Conservation (phyloP, 371 early-diverging fungal species). For the Actinomucor elegans region DNA sequence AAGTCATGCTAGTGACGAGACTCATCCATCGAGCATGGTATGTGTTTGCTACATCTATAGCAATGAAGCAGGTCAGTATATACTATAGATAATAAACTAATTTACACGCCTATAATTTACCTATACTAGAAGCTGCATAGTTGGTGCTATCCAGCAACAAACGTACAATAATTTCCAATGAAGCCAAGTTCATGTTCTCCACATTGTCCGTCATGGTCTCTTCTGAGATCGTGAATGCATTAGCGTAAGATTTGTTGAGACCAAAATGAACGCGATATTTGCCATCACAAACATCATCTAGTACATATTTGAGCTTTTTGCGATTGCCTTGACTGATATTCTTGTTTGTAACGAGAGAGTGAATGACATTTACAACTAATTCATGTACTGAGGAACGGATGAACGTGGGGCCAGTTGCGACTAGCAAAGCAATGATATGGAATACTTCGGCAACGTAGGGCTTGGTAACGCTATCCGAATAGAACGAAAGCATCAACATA, state of each 20-base stretch:
- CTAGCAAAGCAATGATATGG: constrained; percentile 75
- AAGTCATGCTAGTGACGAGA: constrained; percentile 84
- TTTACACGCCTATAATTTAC: constrained; percentile 46
- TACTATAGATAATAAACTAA: background rate
- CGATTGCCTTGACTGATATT: constrained; percentile 53
- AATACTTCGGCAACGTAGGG: constrained; percentile 82
- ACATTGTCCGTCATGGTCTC: constrained; percentile 62
- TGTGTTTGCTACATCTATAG: constrained; percentile 61
- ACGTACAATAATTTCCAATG: constrained; percentile 76
- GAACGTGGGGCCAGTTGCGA: constrained; percentile 78
- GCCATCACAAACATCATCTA: constrained; percentile 74
- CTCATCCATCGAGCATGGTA: constrained; percentile 92
- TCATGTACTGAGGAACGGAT: constrained; percentile 87
- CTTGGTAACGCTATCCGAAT: constrained; percentile 65
- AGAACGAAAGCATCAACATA: constrained; percentile 83
- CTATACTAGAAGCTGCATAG: constrained; percentile 65
- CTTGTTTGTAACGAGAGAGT: constrained; percentile 71
- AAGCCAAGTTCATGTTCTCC: constrained; percentile 64
- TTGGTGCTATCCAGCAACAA: constrained; percentile 75
- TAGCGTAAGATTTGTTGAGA: constrained; percentile 61
- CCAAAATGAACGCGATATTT: constrained; percentile 81
- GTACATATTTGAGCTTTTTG: constrained; percentile 51
- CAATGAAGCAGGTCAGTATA: no score
- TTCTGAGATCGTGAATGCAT: constrained; percentile 60
- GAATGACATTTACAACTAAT: constrained; percentile 82